Evolutionary conservation across 371 early-diverging fungal species (phyloP), one percentile per base, ranked within the genome.

Genomic region (Apophysomyces trapeziformis): DNA sequence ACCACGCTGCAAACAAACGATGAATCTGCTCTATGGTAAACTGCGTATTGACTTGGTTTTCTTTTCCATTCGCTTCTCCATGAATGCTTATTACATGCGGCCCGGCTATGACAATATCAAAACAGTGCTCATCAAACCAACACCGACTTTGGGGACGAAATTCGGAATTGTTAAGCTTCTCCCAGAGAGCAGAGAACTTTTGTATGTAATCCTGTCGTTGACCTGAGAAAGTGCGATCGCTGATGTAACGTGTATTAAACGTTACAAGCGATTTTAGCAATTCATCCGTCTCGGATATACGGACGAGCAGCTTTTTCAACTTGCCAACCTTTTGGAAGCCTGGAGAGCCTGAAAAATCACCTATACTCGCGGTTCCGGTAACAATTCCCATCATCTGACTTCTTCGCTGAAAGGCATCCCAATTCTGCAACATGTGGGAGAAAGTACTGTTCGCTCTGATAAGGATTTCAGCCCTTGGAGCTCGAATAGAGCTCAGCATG

Each of bases 241-340:
- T 26, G 54, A 50, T 16, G 2, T 50, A 21, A 9, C 59, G 65
- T 26, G 58, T 36, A 26, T 70, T 71, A 21, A 71, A 47, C 4
- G 67, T 68, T 2, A 74, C 46, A 4, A 80, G 44, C 16, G 76
- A 67, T 65, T 84, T 87, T 14, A 93, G 63, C 56, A 88, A 71
- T 1, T 87, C 86, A 63, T 95, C 95, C 3, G 89, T 79, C 46
- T 93, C 92, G 39, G 79, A 85, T 21, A 93, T 82, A 0, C 84
- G 76, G 3, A 84, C 84, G 16, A 94, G 75, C 8, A 89, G 82
- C 5, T 81, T 75, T 50, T 89, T 88, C 45, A 95, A 79, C 54
- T 88, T 85, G 12, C 81, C 76, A 1, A 92, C 83, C 63, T 91
- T 89, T n/a, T 84, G 79, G 57, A 87, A 86, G 2, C 89, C 79